Conservation (phyloP, 306 rosid species). For the Acmispon strigosus region DNA sequence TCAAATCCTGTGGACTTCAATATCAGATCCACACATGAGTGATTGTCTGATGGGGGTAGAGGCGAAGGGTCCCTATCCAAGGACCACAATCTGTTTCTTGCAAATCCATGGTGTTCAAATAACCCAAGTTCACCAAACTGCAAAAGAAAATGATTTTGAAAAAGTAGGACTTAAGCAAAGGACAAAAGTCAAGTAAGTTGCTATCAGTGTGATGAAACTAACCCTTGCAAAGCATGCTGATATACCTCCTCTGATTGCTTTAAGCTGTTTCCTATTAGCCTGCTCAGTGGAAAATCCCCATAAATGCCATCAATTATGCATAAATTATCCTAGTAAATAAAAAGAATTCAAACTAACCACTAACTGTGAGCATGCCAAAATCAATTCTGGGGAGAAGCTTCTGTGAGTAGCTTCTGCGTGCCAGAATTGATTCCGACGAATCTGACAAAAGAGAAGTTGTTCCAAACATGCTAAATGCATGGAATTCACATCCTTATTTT, state of each 20-base stretch:
- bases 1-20: constrained; percentile 57
- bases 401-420: no score
- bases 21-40: constrained; percentile 65
- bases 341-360: neutral
- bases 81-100: constrained; percentile 64
- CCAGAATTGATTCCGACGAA: no score
- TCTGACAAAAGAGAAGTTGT: no score
- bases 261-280: constrained; percentile 56
- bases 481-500: no score
- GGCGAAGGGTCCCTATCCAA: constrained; percentile 61
- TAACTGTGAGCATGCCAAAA: no score
- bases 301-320: neutral
- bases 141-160: constrained; percentile 1
- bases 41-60: constrained; percentile 49
- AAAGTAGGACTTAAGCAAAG: neutral
- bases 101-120: constrained; percentile 51
- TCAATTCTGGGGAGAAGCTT: no score
- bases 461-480: no score
- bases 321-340: neutral
- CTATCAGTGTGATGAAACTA: constrained; percentile 5
- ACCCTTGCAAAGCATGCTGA: constrained; percentile 63
- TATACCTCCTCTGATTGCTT: constrained; percentile 76
- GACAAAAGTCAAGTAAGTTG: neutral
- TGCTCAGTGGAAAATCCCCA: constrained; percentile 23
- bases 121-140: constrained; percentile 68